phyloP scores from a whole-genome alignment of 2,329 filamentous ascomycete genomes.

The Aureobasidium melanogenum region DNA sequence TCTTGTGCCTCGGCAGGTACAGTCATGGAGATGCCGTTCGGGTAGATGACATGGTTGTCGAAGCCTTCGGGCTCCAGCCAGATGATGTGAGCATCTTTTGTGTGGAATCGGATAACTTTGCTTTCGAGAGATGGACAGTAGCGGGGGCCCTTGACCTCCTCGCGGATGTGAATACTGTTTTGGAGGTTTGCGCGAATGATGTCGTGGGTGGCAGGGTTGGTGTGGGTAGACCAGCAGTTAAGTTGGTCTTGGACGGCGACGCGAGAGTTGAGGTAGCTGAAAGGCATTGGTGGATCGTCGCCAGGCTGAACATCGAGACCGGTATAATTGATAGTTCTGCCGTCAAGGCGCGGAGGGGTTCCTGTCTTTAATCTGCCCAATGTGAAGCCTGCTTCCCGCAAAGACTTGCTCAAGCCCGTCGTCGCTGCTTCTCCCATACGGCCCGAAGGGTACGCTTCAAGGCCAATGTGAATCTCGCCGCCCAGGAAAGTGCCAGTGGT shows the following conservation, averaged over 20 bases:
- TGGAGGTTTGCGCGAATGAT: slow-evolving; percentile 85
- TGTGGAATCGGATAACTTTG: slow-evolving; percentile 79
- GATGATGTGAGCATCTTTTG: slow-evolving; percentile 75
- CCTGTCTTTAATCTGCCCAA: slow-evolving; percentile 90
- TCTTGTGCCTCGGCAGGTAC: slow-evolving; percentile 82
- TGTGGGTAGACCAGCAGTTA: slow-evolving; percentile 78
- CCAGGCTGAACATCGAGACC: slow-evolving; percentile 65
- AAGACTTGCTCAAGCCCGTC: slow-evolving; percentile 81
- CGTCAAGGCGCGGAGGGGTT: slow-evolving; percentile 80
- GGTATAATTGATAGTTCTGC: slow-evolving; percentile 70
- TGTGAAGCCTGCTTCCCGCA: slow-evolving; percentile 79
- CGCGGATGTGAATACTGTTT: slow-evolving; percentile 91
- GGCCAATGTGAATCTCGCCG: slow-evolving; percentile 87
- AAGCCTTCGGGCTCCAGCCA: slow-evolving; percentile 98
- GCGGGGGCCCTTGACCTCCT: slow-evolving; percentile 85
- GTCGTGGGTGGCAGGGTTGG: slow-evolving; percentile 72
- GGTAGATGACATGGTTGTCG: slow-evolving; percentile 81
- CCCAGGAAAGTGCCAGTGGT: slow-evolving; percentile 94
- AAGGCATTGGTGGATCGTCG: slow-evolving; percentile 78
- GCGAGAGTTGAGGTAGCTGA: slow-evolving; percentile 76
- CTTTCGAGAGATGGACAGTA: slow-evolving; percentile 95
- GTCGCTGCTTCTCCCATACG: slow-evolving; percentile 92
- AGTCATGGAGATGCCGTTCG: slow-evolving; percentile 96
- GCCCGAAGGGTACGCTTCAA: slow-evolving; percentile 76
- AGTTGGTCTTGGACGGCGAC: slow-evolving; percentile 77